Percentiles rank a stretch among this genome's conserved stretches.
These are phyloP conservation scores for Flagelloscypha sp. DNA, from an alignment of 768 basidiomycete genomes.

Conservation along the genomic window DNA sequence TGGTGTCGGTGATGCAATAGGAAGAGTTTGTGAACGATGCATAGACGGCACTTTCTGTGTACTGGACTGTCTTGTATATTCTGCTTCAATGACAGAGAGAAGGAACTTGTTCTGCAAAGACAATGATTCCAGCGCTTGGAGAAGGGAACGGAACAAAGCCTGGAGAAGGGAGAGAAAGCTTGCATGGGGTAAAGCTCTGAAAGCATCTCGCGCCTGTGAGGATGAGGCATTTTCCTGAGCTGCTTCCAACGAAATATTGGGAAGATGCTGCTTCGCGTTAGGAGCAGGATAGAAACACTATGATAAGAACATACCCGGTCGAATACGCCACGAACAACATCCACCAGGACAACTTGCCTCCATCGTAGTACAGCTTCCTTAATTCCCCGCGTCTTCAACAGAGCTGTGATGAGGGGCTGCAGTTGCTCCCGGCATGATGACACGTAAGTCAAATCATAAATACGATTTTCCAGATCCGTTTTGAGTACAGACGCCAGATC, in stretches of 20 bases:
- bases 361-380: slow-evolving; percentile 62
- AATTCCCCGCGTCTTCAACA: slow-evolving; percentile 64
- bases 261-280: slow-evolving; percentile 19
- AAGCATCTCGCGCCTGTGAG: too few relatives aligned
- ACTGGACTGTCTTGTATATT: too few relatives aligned
- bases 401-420: slow-evolving; percentile 67
- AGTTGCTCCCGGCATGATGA: too few relatives aligned
- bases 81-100: too few relatives aligned
- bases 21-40: too few relatives aligned
- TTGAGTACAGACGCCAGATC: slow-evolving; percentile 71
- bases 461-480: slow-evolving; percentile 54
- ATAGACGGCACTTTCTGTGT: too few relatives aligned
- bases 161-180: slow-evolving; percentile 61
- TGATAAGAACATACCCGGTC: slow-evolving; percentile 42
- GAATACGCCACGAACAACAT: slow-evolving; percentile 48
- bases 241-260: slow-evolving; percentile 27
- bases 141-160: slow-evolving; percentile 49
- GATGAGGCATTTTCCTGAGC: slow-evolving; percentile 59
- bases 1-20: too few relatives aligned
- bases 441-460: too few relatives aligned
- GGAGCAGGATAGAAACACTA: slow-evolving; percentile 5
- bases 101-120: too few relatives aligned
- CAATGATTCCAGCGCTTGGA: too few relatives aligned
- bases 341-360: slow-evolving; percentile 60
- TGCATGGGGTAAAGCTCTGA: too few relatives aligned